Percentiles rank a stretch among this genome's conserved stretches.
Conservation (phyloP, 169 alveolate species). For the Eimeria tenella region DNA sequence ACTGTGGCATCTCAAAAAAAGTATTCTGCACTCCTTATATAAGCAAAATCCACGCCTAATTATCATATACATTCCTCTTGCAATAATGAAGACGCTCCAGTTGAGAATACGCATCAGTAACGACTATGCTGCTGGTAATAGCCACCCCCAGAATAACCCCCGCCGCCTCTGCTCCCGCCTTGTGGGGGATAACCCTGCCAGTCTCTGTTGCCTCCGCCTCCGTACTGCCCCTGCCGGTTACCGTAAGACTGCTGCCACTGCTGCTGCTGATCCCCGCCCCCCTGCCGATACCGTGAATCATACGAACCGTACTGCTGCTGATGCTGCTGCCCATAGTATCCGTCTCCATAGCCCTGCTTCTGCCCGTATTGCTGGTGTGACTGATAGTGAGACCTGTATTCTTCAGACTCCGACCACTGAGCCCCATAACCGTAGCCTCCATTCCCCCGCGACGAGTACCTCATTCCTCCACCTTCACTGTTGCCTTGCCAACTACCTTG, state of each 20-base stretch:
- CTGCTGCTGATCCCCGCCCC: constrained; percentile 13
- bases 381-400: background rate
- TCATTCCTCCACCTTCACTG: background rate
- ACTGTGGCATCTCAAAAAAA: too few species aligned
- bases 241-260: background rate
- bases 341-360: background rate
- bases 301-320: constrained; percentile 9
- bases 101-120: background rate
- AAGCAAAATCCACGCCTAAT: too few species aligned
- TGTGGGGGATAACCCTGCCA: background rate
- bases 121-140: constrained; percentile 24
- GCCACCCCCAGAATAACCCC: background rate
- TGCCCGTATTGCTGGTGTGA: constrained; percentile 38
- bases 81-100: too few species aligned
- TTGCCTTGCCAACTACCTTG: background rate
- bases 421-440: background rate
- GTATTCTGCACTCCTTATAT: too few species aligned
- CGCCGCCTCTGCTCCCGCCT: background rate
- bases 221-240: background rate
- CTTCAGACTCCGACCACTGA: background rate
- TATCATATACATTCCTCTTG: too few species aligned
- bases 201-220: background rate
- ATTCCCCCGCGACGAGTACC: background rate
- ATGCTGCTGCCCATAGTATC: constrained; percentile 1
- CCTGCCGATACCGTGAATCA: constrained; percentile 7